Evolutionary conservation across 495 filamentous ascomycete genomes (phyloP).

Genomic region (Pyronema domesticum): DNA sequence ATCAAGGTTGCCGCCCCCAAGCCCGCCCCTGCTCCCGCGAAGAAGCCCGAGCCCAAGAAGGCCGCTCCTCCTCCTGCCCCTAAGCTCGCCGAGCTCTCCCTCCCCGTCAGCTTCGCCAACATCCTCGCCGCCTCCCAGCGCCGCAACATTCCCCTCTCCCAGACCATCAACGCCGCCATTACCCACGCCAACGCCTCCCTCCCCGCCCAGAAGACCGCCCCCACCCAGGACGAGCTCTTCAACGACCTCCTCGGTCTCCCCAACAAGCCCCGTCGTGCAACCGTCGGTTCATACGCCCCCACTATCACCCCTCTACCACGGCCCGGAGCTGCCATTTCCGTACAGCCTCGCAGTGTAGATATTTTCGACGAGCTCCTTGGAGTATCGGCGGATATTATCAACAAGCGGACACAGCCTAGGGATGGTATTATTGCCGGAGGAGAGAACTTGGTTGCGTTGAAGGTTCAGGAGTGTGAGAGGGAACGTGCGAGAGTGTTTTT

Average conservation of each 20-base stretch:
- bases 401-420: slow-evolving; percentile 25
- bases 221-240: slow-evolving; percentile 68
- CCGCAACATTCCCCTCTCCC: slow-evolving; percentile 64
- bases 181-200: slow-evolving; percentile 73
- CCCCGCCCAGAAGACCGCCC: slow-evolving; percentile 44
- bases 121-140: slow-evolving; percentile 61
- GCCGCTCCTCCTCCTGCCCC: slow-evolving; percentile 30
- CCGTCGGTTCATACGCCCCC: slow-evolving; percentile 25
- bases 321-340: not conserved
- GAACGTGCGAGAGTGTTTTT: slow-evolving; percentile 63
- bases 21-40: slow-evolving; percentile 29
- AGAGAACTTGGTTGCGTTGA: slow-evolving; percentile 65
- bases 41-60: slow-evolving; percentile 23
- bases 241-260: slow-evolving; percentile 64
- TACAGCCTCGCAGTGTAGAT: slow-evolving; percentile 28
- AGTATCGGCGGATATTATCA: slow-evolving; percentile 7
- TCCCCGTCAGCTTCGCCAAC: slow-evolving; percentile 58
- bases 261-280: slow-evolving; percentile 25
- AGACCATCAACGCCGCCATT: slow-evolving; percentile 67
- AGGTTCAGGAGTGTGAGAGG: slow-evolving; percentile 59
- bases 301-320: not conserved
- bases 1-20: slow-evolving; percentile 58
- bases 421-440: slow-evolving; percentile 27
- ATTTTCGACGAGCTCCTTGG: slow-evolving; percentile 63
- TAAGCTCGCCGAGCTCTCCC: slow-evolving; percentile 37